Evolutionary conservation across 2,329 filamentous ascomycete species (phyloP), one percentile per base, ranked within the genome.

Genomic region (Monosporascus sp.): DNA sequence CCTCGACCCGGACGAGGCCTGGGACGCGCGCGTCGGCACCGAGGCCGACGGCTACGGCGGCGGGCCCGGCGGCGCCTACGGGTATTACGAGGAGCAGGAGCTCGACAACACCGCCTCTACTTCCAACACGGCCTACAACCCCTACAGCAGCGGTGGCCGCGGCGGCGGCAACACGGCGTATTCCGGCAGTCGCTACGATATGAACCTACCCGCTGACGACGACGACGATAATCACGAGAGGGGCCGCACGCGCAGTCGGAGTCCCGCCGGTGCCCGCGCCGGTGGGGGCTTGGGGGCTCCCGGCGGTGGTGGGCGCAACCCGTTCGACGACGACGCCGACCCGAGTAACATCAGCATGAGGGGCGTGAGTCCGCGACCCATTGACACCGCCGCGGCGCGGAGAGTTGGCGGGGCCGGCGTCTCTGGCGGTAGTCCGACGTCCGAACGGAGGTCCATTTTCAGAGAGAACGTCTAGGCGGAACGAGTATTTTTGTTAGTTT

Each of bases 1-100:
- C 4, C 78, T 91, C 46, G 90, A 94, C 64, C 88, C 88, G 1
- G 90, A 95, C 67, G 89, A 92, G 65, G 89, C 89, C 2, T 96
- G 91, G 91, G 89, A 94, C 72, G 73, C 88, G 58, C 78, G 88
- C 55, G 89, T 95, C 5, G 88, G 88, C 54, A 78, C 84, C 61
- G 89, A 92, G 69, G 82, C 86, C 19, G 85, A 87, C 65, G 73
- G 27, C 9, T 52, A 71, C 14, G 85, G 86, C 66, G 81, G 81
- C 2, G 72, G 74, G 2, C 75, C 76, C 22, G 79, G 78, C 40
- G 20, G 41, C 3, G 43, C 22, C 11, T 43, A 43, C 40, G 40
- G 31, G 31, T 89, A 89, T 70, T 87, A 89, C 65, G 89, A 93
- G 67, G 88, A 90, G 72, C 84, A 88, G 65, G 88, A 91, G 70